phyloP scores from a whole-genome alignment of 2,329 filamentous ascomycete genomes.

The Fusarium illudens region DNA sequence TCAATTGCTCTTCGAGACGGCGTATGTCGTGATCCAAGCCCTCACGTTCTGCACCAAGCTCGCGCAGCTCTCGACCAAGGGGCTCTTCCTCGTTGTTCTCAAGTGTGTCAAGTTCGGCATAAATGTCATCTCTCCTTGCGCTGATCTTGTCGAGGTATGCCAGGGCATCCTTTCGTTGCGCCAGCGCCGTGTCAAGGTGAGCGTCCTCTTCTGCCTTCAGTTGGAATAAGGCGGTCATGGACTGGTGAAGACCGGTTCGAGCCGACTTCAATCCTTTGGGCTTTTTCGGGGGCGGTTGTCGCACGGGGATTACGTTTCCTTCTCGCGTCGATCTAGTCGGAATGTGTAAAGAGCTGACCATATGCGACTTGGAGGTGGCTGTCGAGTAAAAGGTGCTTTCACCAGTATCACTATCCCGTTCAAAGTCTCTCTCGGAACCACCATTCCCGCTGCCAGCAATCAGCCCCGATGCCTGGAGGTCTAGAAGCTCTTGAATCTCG shows the following conservation, averaged over 20 bases:
- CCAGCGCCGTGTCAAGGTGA: constrained; percentile 64
- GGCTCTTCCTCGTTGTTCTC: constrained; percentile 65
- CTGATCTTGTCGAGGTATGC: constrained; percentile 63
- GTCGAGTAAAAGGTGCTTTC: constrained; percentile 54
- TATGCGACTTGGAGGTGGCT: constrained; percentile 50
- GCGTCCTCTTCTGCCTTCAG: constrained; percentile 75
- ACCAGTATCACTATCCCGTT: constrained; percentile 51
- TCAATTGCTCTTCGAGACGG: constrained; percentile 70
- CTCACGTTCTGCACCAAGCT: constrained; percentile 64
- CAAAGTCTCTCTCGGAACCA: constrained; percentile 35
- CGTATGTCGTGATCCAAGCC: constrained; percentile 69
- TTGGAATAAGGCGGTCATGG: constrained; percentile 69
- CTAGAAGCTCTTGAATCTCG: constrained; percentile 59
- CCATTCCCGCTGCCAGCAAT: constrained; percentile 48
- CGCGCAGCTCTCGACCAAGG: constrained; percentile 67
- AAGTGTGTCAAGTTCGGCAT: constrained; percentile 61
- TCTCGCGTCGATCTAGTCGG: constrained; percentile 49
- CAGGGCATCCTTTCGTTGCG: constrained; percentile 65
- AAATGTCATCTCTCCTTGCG: constrained; percentile 59
- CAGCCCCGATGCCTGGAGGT: constrained; percentile 58
- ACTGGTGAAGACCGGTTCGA: constrained; percentile 69
- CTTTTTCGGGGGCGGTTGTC: constrained; percentile 60
- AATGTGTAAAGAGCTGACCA: constrained; percentile 54
- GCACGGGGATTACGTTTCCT: constrained; percentile 66
- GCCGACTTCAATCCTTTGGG: constrained; percentile 68